Conservation (phyloP, 2,329 filamentous ascomycete genomes). For the Huntiella bhutanensis region DNA sequence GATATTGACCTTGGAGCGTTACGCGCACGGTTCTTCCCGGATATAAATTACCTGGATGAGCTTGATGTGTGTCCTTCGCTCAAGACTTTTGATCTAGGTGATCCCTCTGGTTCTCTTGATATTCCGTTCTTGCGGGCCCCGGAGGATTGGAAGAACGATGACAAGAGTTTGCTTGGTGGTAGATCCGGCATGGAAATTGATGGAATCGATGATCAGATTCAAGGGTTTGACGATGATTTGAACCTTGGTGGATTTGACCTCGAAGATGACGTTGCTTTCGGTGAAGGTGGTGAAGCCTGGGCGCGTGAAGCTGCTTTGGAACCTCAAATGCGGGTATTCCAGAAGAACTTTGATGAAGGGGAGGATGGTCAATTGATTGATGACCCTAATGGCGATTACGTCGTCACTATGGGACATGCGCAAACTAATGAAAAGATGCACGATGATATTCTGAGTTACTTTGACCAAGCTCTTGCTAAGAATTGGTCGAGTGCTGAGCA, state of each 20-base stretch:
- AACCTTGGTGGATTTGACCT: constrained; percentile 53
- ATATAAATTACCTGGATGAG: constrained; percentile 55
- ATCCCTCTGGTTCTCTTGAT: constrained; percentile 67
- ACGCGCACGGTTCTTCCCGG: constrained; percentile 67
- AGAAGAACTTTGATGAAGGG: constrained; percentile 37
- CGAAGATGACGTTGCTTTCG: constrained; percentile 67
- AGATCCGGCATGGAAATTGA: constrained; percentile 71
- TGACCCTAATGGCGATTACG: constrained; percentile 43
- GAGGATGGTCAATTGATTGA: constrained; percentile 32
- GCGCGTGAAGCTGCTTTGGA: constrained; percentile 74
- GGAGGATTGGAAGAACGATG: constrained; percentile 58
- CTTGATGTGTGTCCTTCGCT: constrained; percentile 90
- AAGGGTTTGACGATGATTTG: constrained; percentile 54
- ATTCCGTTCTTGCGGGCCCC: constrained; percentile 81
- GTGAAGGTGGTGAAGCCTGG: constrained; percentile 92
- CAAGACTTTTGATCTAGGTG: constrained; percentile 81
- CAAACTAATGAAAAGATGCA: constrained; percentile 43
- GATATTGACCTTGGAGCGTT: constrained; percentile 65
- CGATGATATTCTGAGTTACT: constrained; percentile 93
- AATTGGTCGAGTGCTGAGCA: constrained; percentile 98
- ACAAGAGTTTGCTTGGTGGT: constrained; percentile 39
- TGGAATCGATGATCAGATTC: constrained; percentile 56
- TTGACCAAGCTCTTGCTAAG: constrained; percentile 88
- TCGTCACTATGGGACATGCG: constrained; percentile 56
- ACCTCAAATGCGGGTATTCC: constrained; percentile 67